These are phyloP conservation scores for Fusarium brachygibbosum DNA, from an alignment of 2,329 filamentous ascomycete species.

Conservation along the genomic window DNA sequence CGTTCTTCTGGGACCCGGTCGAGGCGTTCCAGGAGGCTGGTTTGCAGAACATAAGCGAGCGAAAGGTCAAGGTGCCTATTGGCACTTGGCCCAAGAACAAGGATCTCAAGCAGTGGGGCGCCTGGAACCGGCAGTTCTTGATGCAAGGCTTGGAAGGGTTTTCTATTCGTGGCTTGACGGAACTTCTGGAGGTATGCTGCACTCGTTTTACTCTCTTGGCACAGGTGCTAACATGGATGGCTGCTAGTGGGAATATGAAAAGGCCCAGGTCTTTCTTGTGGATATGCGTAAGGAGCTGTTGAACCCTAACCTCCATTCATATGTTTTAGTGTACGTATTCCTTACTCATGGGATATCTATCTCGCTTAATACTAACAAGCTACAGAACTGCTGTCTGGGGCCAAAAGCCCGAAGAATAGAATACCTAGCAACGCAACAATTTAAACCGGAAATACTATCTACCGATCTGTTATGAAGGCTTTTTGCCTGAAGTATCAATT, in stretches of 20 bases:
- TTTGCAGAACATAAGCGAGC: slow-evolving; percentile 19
- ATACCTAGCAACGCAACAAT: background rate
- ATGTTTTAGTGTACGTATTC: slow-evolving; percentile 4
- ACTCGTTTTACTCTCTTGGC: accelerated
- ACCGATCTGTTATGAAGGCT: no score
- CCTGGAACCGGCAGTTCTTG: slow-evolving; percentile 44
- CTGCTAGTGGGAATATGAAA: slow-evolving; percentile 20
- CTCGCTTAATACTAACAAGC: background rate
- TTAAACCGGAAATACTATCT: no score
- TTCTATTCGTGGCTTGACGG: slow-evolving; percentile 39
- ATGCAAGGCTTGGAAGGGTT: slow-evolving; percentile 47
- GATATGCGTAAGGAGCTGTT: slow-evolving; percentile 24
- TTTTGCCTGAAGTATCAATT: no score
- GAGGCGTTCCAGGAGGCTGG: slow-evolving; percentile 22
- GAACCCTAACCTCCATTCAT: slow-evolving; percentile 21
- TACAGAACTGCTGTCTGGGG: slow-evolving; percentile 16
- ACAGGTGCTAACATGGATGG: background rate
- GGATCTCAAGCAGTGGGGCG: slow-evolving; percentile 47
- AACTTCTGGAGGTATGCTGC: slow-evolving; percentile 37
- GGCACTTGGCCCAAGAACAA: slow-evolving; percentile 52
- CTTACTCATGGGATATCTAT: accelerated
- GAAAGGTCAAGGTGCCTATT: slow-evolving; percentile 40
- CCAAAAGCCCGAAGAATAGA: slow-evolving; percentile 13
- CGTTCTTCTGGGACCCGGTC: slow-evolving; percentile 29
- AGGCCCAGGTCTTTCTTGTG: slow-evolving; percentile 11